Evolutionary conservation across 1,139 yeast species (phyloP), one percentile per base, ranked within the genome.

Genomic region (Eremothecium sinecaudum): DNA sequence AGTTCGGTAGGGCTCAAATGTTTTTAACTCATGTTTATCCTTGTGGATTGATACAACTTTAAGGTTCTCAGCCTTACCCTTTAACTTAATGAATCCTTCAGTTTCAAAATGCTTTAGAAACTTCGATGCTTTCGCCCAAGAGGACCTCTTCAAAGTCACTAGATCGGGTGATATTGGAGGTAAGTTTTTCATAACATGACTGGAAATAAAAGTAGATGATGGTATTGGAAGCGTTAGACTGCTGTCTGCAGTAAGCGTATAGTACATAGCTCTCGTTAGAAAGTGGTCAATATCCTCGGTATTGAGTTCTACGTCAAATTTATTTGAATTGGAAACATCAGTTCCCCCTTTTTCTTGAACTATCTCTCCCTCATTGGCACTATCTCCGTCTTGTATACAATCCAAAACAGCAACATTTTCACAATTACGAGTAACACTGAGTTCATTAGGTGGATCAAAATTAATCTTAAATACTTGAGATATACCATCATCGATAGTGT

Each of bases 111-210:
- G 76, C 51, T 84, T 87, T 37, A 87, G 62, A 49, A 77, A 84
- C 56, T 86, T 87, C 14, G 87, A 70, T 1, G 92, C 75, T 52
- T 90, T 90, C 56, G 81, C 86, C 93, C 93, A 87, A 3, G 87
- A 73, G 0, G 95, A 78, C 48, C 75, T 79, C 57, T 86, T 87
- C 48, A 90, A 71, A 40, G 71, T 75, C 28, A 83, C 71, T 29
- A 66, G 66, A n/a, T 60, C 35, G 41, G 61, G 63, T 43, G 73
- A 73, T 4, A 48, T 46, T 4, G 46, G 41, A 0, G 94, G 93
- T n/a, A 87, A 60, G 54, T 84, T 82, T 35, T 72, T 76, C 45
- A 75, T 66, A 10, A 86, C 64, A 48, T 76, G 73, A 31, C 67
- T 71, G 0, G 90, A 71, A 70, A 86, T 75, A 56, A 90, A 80